Conservation (phyloP, 1,139 yeast species). For the Chernovozyma sophiae-reginae region DNA sequence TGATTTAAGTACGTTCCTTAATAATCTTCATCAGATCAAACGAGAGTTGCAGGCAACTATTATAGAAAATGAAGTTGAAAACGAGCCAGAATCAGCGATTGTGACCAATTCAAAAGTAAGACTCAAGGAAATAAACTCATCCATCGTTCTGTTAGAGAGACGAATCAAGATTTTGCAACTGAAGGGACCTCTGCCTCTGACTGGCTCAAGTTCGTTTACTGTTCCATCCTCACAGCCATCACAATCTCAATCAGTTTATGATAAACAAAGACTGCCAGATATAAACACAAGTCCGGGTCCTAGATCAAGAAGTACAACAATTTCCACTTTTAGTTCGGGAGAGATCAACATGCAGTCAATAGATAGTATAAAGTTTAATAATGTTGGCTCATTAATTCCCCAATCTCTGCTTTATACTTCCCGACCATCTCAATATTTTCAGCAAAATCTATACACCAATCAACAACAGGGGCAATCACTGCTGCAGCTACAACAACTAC, state of each 20-base stretch:
- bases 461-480: background rate
- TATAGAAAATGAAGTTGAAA: slow-evolving; percentile 1
- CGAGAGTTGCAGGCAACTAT: slow-evolving; percentile 1
- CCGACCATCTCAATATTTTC: background rate
- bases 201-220: no score
- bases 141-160: slow-evolving; percentile 3
- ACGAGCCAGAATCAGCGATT: background rate
- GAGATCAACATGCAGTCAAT: slow-evolving; percentile 3
- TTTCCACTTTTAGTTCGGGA: slow-evolving; percentile 2
- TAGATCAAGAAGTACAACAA: slow-evolving; percentile 5
- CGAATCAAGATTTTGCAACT: slow-evolving; percentile 2
- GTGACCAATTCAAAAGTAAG: slow-evolving; percentile 1
- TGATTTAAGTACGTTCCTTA: slow-evolving; percentile 2
- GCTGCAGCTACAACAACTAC: slow-evolving; percentile 2
- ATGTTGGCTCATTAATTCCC: slow-evolving; percentile 5
- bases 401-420: slow-evolving; percentile 4
- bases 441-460: background rate
- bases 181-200: background rate
- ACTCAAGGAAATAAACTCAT: slow-evolving; percentile 4
- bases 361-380: slow-evolving; percentile 5
- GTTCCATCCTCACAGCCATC: background rate
- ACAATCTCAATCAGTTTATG: background rate
- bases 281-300: slow-evolving; percentile 1
- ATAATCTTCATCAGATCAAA: slow-evolving; percentile 5
- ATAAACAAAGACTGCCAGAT: slow-evolving; percentile 1